Conservation (phyloP, 139 green algal genomes). For the Gonium pectorale region DNA sequence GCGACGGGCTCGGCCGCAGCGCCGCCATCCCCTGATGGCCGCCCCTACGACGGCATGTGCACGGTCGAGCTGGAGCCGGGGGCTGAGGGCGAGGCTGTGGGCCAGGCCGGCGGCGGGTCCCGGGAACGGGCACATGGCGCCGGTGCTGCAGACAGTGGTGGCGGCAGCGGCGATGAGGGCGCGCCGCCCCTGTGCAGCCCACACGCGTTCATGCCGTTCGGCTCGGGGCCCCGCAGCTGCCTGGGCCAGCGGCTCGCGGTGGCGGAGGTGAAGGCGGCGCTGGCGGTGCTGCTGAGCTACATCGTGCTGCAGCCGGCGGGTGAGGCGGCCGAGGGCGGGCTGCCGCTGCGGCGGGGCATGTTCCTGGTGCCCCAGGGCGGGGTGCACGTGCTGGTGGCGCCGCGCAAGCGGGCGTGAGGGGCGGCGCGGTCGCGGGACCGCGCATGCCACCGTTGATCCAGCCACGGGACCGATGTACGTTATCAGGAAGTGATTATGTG, state of each 20-base stretch:
- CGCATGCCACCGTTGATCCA: too few species aligned
- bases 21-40: too few species aligned
- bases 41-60: slow-evolving; percentile 11
- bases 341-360: neutral
- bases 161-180: neutral
- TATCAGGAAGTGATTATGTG: too few species aligned
- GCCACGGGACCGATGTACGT: too few species aligned
- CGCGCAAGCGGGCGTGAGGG: neutral
- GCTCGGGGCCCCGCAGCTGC: slow-evolving; percentile 37
- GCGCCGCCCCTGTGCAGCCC: slow-evolving; percentile 15
- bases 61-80: slow-evolving; percentile 18
- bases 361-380: slow-evolving; percentile 14
- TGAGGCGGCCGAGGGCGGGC: neutral
- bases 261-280: slow-evolving; percentile 45
- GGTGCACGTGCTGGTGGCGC: slow-evolving; percentile 25
- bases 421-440: neutral
- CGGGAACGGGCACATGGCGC: neutral
- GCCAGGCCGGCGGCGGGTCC: neutral
- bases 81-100: neutral
- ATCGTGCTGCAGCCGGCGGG: slow-evolving; percentile 29
- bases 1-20: neutral
- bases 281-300: slow-evolving; percentile 41
- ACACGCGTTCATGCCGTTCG: slow-evolving; percentile 53
- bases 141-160: neutral
- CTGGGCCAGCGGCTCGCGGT: slow-evolving; percentile 43